Evolutionary conservation across 768 basidiomycete genomes (phyloP).

Genomic region (Podaxis sp.): DNA sequence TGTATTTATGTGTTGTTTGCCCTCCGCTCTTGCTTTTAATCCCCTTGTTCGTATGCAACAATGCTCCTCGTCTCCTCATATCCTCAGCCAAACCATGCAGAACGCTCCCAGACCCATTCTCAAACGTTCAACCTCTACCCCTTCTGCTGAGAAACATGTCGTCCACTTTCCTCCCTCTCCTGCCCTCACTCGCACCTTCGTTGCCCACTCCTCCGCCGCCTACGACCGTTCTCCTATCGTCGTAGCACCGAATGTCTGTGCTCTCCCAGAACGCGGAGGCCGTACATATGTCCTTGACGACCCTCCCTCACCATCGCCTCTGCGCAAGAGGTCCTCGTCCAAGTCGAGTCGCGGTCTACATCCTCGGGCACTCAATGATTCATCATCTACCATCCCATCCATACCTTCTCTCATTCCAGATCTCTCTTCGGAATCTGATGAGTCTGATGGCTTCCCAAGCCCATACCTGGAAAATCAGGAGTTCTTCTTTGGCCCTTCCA

Average conservation of each 20-base stretch:
- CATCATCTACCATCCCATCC: slow-evolving; percentile 21
- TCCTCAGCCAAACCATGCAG: slow-evolving; percentile 24
- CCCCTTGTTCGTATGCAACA: slow-evolving; percentile 4
- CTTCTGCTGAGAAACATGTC: slow-evolving; percentile 27
- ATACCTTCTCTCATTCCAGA: slow-evolving; percentile 59
- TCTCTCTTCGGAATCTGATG: slow-evolving; percentile 63
- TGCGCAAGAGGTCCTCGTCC: slow-evolving; percentile 20
- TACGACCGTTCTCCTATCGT: slow-evolving; percentile 84
- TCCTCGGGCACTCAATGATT: slow-evolving; percentile 15
- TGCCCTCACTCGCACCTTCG: slow-evolving; percentile 47
- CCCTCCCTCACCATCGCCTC: slow-evolving; percentile 46
- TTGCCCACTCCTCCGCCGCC: slow-evolving; percentile 54
- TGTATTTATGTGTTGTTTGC: background rate
- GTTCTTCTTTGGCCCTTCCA: slow-evolving; percentile 18
- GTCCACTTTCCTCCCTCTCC: slow-evolving; percentile 58
- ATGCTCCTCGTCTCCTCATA: slow-evolving; percentile 5
- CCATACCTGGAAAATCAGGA: slow-evolving; percentile 30
- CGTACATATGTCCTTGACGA: slow-evolving; percentile 61
- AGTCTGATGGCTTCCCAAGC: slow-evolving; percentile 53
- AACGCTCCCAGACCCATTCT: slow-evolving; percentile 54
- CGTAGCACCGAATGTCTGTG: slow-evolving; percentile 70
- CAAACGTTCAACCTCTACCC: slow-evolving; percentile 40
- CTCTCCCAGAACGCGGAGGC: slow-evolving; percentile 76
- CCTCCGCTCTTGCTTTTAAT: background rate
- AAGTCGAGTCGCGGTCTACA: slow-evolving; percentile 10